Base-by-base conservation (phyloP, 805 yeast genomes). In the Komagataella ulmi region DNA sequence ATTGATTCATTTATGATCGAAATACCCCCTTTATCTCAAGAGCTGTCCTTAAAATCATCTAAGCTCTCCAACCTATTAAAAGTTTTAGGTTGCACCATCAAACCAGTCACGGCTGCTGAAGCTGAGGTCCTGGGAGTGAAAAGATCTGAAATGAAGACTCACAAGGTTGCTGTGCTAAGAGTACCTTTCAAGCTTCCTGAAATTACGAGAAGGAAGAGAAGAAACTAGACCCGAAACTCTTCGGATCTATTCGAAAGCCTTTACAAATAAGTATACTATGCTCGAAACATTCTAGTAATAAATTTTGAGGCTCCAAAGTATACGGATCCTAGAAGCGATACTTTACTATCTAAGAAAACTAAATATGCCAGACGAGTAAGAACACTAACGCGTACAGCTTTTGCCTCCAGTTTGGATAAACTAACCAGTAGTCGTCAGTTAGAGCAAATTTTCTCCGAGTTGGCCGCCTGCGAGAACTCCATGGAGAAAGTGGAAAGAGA, bases 111-210 rank as follows among this genome's bases (percentile, higher is more conserved):
- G 17, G 79, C 74, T 43, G 75, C 82, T n/a, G 85, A 83, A 67
- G 88, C 88, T 44, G 88, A 83, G 59, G 84, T 84, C 3, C 75
- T 81, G 56, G 85, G 84, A 30, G 73, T 85, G 54, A 78, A 85
- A 49, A 83, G 77, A 65, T 66, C 75, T 50, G 52, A 63, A 45
- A 65, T 67, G 12, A 65, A 79, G 7, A 74, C 80, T 44, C 83
- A 85, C 67, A 88, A 88, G 66, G 73, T 91, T 57, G 98, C 97
- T 2, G 68, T 79, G 17, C 75, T 93, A 66, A 82, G 78, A 64
- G 96, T 89, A 36, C 99, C 99, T 45, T 85, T 93, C 69, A 83
- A 80, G 63, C 72, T 88, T 50, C 99, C 99, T 6, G 91, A 85
- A 59, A 75, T 86, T 75, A 76, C 82, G 8, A 80, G 82, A 71